Evolutionary conservation across 164 flowering plant species (phyloP).

Genomic region (Umbellularia californica): DNA sequence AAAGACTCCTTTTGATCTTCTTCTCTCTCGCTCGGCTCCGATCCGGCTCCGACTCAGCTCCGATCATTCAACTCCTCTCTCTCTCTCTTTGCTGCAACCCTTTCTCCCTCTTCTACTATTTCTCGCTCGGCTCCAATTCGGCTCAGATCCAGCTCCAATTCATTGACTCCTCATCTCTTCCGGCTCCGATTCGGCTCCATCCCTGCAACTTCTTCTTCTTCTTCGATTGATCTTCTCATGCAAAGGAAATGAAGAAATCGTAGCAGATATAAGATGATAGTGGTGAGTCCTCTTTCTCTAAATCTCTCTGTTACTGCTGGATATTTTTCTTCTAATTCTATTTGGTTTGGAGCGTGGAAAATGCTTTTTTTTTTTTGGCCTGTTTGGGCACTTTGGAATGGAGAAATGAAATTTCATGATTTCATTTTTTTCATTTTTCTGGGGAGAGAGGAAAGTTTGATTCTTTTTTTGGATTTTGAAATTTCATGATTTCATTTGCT

Average conservation of each 20-base stretch:
- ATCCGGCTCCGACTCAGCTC: slow-evolving; percentile 35
- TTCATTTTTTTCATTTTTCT: too few relatives aligned
- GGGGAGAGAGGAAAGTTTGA: too few relatives aligned
- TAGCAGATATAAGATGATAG: neutral
- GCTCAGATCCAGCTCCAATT: neutral
- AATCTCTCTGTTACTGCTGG: neutral
- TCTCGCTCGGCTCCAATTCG: slow-evolving; percentile 2
- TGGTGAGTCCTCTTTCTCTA: neutral
- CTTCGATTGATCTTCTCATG: neutral
- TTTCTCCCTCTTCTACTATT: neutral
- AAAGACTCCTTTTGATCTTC: slow-evolving; percentile 14
- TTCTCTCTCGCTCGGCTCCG: slow-evolving; percentile 41
- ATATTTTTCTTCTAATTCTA: neutral
- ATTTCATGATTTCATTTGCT: too few relatives aligned
- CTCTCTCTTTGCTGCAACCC: too few relatives aligned
- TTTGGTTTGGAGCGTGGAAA: too few relatives aligned
- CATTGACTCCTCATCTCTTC: neutral
- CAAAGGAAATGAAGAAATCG: neutral
- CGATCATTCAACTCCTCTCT: slow-evolving; percentile 11
- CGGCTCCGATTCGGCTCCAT: neutral
- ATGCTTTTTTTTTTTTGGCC: too few relatives aligned
- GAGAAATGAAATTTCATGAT: too few relatives aligned
- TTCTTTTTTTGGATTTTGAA: too few relatives aligned
- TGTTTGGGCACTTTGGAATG: too few relatives aligned
- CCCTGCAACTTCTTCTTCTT: neutral